phyloP scores from a whole-genome alignment of 2,329 filamentous ascomycete species.

The Fusarium pilosicola region DNA sequence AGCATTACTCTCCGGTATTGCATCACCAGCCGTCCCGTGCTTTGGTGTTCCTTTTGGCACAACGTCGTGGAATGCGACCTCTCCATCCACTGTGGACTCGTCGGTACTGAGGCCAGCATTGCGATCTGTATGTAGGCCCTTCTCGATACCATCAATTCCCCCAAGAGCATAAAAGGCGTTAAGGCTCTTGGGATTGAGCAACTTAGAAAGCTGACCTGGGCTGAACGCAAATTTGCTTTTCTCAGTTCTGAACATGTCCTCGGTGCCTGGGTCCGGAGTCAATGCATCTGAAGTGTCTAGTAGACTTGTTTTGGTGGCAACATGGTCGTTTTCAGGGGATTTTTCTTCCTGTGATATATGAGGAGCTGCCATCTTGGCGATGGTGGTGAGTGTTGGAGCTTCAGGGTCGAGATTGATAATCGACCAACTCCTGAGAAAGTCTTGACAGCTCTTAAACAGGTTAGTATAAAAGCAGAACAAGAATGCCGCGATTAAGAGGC shows the following conservation, averaged over 20 bases:
- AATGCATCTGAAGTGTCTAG: conserved; percentile 46
- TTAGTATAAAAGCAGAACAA: not conserved
- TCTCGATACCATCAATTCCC: conserved; percentile 77
- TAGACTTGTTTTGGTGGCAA: conserved; percentile 18
- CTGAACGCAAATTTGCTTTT: conserved; percentile 87
- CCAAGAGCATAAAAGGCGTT: conserved; percentile 80
- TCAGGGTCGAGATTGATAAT: not conserved
- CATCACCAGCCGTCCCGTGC: conserved; percentile 49
- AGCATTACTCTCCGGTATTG: conserved; percentile 42
- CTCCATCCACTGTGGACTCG: conserved; percentile 71
- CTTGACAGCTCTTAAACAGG: not conserved
- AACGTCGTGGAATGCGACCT: conserved; percentile 74
- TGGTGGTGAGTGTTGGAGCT: conserved; percentile 8
- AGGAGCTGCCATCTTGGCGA: conserved; percentile 32
- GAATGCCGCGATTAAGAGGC: not conserved
- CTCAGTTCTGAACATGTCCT: conserved; percentile 76
- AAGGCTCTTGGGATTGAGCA: conserved; percentile 82
- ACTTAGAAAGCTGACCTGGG: conserved; percentile 80
- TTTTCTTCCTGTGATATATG: conserved; percentile 28
- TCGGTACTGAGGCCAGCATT: conserved; percentile 75
- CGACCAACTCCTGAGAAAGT: not conserved
- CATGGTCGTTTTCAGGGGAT: conserved; percentile 6
- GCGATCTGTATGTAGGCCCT: conserved; percentile 74
- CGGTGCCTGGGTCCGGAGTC: conserved; percentile 72
- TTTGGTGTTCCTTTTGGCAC: conserved; percentile 50